Conservation (phyloP, 768 basidiomycete species). For the Saitozyma podzolica region DNA sequence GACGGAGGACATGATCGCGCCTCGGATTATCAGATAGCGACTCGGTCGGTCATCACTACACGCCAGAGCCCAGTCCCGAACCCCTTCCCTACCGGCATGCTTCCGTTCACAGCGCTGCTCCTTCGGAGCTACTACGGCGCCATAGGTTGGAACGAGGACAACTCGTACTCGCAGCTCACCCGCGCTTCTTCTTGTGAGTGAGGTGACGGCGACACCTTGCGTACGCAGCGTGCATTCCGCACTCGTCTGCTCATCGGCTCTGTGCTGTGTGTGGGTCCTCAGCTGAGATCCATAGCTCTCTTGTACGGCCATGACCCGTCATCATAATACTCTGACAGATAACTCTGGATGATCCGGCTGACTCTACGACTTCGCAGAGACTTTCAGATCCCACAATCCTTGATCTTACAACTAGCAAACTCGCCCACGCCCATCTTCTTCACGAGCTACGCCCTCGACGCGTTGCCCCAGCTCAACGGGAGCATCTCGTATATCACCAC, state of each 20-base stretch:
- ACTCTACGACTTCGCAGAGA: slow-evolving; percentile 55
- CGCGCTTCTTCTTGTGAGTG: slow-evolving; percentile 79
- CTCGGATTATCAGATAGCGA: no score
- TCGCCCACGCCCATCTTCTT: slow-evolving; percentile 84
- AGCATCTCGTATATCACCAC: slow-evolving; percentile 92
- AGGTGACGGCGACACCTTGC: neutral
- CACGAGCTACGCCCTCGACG: slow-evolving; percentile 88
- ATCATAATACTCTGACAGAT: neutral
- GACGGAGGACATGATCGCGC: no score
- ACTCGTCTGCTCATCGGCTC: neutral
- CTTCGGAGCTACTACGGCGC: slow-evolving; percentile 83
- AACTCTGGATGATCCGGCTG: neutral
- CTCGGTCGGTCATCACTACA: no score
- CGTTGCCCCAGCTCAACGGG: slow-evolving; percentile 87
- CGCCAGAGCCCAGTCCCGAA: no score
- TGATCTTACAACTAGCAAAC: slow-evolving; percentile 68
- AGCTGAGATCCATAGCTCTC: slow-evolving; percentile 57
- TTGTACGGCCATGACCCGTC: neutral
- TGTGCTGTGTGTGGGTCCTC: no score
- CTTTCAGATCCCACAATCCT: slow-evolving; percentile 82
- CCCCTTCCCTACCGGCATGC: slow-evolving; percentile 18
- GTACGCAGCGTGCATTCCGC: neutral
- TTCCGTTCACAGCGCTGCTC: slow-evolving; percentile 54
- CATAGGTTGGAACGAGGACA: slow-evolving; percentile 98
- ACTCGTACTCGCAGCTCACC: slow-evolving; percentile 84